These are phyloP conservation scores for Limonium bicolor DNA, from an alignment of 148 eudicot genomes.

Conservation along the genomic window DNA sequence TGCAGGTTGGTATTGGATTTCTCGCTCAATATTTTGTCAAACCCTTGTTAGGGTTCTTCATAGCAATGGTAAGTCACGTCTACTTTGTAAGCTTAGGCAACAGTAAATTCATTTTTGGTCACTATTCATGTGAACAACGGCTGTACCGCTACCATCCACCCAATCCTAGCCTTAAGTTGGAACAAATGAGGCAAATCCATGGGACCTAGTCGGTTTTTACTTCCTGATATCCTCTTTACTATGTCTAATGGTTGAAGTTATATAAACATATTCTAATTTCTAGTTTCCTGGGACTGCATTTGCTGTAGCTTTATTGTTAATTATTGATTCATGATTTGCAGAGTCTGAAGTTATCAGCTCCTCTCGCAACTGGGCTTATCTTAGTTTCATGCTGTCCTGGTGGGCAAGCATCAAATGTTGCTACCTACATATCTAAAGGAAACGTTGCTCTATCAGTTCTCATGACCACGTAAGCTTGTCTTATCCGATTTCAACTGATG, in stretches of 20 bases:
- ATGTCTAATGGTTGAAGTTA: too few relatives aligned
- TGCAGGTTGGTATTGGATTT: constrained; percentile 94
- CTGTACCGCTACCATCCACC: too few relatives aligned
- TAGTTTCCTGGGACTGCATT: too few relatives aligned
- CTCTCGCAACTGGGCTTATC: constrained; percentile 97
- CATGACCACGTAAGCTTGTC: constrained; percentile 89
- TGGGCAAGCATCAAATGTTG: constrained; percentile 99
- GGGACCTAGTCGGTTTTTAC: too few relatives aligned
- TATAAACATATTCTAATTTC: too few relatives aligned
- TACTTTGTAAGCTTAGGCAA: too few relatives aligned
- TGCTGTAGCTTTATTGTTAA: constrained; percentile 8
- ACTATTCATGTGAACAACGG: too few relatives aligned
- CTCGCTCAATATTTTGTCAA: constrained; percentile 88
- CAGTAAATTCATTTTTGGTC: too few relatives aligned
- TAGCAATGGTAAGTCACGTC: constrained; percentile 56
- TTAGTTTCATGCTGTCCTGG: constrained; percentile 99
- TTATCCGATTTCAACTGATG: too few relatives aligned
- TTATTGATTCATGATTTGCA: constrained; percentile 18
- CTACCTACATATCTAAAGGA: constrained; percentile 95
- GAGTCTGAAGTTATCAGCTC: constrained; percentile 83
- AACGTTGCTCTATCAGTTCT: constrained; percentile 99
- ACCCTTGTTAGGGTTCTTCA: constrained; percentile 67
- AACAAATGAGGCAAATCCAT: too few relatives aligned
- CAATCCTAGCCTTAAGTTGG: too few relatives aligned
- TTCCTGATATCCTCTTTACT: too few relatives aligned